A percentile compares a stretch with the other conserved stretches of the same genome.
phyloP scores from a whole-genome alignment of 768 basidiomycete species.

The Pleurotus eryngii region DNA sequence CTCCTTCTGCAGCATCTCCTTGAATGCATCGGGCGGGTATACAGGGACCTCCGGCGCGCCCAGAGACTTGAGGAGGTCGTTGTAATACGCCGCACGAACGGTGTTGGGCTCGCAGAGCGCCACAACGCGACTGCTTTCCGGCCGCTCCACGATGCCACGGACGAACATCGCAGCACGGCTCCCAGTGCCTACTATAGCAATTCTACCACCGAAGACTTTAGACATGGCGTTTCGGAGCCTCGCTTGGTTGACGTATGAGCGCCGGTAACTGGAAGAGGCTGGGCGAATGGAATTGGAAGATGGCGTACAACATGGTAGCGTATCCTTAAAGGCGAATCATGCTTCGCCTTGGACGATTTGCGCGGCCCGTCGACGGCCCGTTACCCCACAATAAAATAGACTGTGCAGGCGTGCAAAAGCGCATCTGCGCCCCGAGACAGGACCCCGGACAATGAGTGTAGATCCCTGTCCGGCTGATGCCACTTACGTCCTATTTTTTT shows the following conservation, averaged over 20 bases:
- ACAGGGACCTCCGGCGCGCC: conserved; percentile 36
- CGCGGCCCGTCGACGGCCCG: too few relatives aligned
- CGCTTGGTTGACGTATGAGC: too few relatives aligned
- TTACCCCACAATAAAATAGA: not conserved
- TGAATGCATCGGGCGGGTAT: conserved; percentile 37
- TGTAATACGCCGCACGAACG: conserved; percentile 43
- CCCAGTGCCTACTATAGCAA: conserved; percentile 41
- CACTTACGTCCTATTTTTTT: too few relatives aligned
- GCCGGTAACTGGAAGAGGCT: too few relatives aligned
- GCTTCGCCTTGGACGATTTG: not conserved
- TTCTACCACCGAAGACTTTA: conserved; percentile 28
- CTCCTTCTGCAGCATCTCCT: conserved; percentile 42
- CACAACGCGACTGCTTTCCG: conserved; percentile 32
- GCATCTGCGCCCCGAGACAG: too few relatives aligned
- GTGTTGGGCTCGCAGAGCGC: conserved; percentile 46
- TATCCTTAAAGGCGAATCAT: not conserved
- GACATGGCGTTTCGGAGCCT: conserved; percentile 17
- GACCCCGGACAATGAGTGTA: too few relatives aligned
- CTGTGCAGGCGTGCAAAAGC: too few relatives aligned
- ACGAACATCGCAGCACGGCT: conserved; percentile 43
- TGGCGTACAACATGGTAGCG: too few relatives aligned
- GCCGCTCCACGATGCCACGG: conserved; percentile 41
- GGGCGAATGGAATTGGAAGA: too few relatives aligned
- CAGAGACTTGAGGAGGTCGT: conserved; percentile 34
- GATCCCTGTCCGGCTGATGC: too few relatives aligned